phyloP scores from a whole-genome alignment of 2,329 filamentous ascomycete species.

The Penicillium sp. region DNA sequence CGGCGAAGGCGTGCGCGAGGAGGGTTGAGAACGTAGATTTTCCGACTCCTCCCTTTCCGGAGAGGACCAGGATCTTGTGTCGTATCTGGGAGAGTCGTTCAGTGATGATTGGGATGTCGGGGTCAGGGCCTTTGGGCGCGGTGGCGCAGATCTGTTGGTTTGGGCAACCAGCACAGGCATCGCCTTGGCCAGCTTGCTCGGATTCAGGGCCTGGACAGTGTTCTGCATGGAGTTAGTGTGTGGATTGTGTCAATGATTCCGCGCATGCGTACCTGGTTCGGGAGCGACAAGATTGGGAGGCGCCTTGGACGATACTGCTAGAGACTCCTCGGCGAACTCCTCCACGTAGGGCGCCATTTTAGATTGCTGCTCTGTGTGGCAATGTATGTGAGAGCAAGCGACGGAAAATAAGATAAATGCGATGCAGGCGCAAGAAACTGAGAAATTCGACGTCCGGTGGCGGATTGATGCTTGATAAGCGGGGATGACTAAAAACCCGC shows the following conservation, averaged over 20 bases:
- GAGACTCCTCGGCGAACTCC: slow-evolving; percentile 68
- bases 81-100: slow-evolving; percentile 75
- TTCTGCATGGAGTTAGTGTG: slow-evolving; percentile 50
- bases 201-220: slow-evolving; percentile 80
- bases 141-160: slow-evolving; percentile 95
- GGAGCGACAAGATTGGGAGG: slow-evolving; percentile 87
- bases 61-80: slow-evolving; percentile 91
- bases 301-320: slow-evolving; percentile 72
- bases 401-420: background rate
- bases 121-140: slow-evolving; percentile 91
- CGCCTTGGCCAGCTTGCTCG: slow-evolving; percentile 60
- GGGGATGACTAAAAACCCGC: slow-evolving; percentile 7
- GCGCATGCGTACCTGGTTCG: slow-evolving; percentile 63
- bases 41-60: slow-evolving; percentile 93
- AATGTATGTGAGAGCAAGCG: background rate
- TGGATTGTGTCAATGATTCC: background rate
- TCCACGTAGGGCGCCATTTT: slow-evolving; percentile 80
- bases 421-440: background rate
- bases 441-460: slow-evolving; percentile 19
- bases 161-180: slow-evolving; percentile 90
- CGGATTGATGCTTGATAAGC: slow-evolving; percentile 20
- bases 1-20: slow-evolving; percentile 84
- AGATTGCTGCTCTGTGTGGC: background rate
- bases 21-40: slow-evolving; percentile 93
- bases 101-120: slow-evolving; percentile 86